Evolutionary conservation across 805 yeast genomes (phyloP).

Genomic region (Pichia sporocuriosa): DNA sequence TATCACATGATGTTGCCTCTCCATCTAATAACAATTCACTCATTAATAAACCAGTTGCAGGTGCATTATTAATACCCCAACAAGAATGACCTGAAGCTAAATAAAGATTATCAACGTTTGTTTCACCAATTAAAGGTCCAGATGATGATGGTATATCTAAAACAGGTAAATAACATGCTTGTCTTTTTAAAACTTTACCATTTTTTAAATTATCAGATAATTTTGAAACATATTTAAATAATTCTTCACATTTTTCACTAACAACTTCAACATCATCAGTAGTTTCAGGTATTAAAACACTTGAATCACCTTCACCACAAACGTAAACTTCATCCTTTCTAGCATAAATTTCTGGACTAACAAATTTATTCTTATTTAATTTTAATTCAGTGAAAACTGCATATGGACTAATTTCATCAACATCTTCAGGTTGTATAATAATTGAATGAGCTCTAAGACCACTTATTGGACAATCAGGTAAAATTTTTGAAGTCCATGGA

Average conservation of each 20-base stretch:
- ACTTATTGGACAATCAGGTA: conserved; percentile 90
- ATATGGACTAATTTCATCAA: conserved; percentile 72
- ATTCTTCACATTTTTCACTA: conserved; percentile 78
- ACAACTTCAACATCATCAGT: conserved; percentile 91
- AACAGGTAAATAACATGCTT: conserved; percentile 94
- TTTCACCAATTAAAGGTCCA: conserved; percentile 93
- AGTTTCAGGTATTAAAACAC: conserved; percentile 86
- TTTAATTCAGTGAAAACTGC: conserved; percentile 91
- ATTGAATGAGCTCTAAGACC: conserved; percentile 95
- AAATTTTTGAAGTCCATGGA: conserved; percentile 91
- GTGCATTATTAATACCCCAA: conserved; percentile 98
- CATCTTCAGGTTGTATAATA: conserved; percentile 74
- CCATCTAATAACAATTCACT: conserved; percentile 86
- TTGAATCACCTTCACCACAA: conserved; percentile 94
- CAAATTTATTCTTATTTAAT: conserved; percentile 58
- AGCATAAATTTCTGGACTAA: conserved; percentile 92
- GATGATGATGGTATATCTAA: conserved; percentile 86
- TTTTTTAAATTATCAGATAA: conserved; percentile 60
- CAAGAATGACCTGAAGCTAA: conserved; percentile 94
- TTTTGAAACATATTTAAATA: conserved; percentile 74
- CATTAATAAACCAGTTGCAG: conserved; percentile 91
- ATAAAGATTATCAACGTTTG: conserved; percentile 71
- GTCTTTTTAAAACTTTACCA: conserved; percentile 74
- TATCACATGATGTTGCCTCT: conserved; percentile 65
- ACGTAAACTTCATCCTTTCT: conserved; percentile 93